Base-by-base conservation (phyloP, 345 rosid genomes). In the Heritiera littoralis region DNA sequence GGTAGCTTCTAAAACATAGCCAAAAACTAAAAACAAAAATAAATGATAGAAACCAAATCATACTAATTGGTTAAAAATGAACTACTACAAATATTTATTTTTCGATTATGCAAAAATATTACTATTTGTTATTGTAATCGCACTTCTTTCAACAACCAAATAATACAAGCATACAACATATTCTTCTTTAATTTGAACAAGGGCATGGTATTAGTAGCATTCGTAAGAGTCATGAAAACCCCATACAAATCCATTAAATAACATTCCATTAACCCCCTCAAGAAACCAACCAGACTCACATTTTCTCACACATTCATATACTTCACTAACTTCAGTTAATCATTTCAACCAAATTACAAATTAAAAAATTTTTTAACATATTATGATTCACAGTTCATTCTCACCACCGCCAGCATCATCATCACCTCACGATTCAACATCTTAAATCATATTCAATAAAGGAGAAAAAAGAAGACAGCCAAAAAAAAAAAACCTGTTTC, bases 401-500 rank as follows among this genome's bases (percentile, higher is more conserved):
- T 4, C 58, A 52, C 7, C 17, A 14, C 5, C 55, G 12, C 5
- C 46, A 38, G 3, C 69, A 65, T 20, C 72, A 10, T 67, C 32
- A 67, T 66, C 72, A n/a, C 54, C 20, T 20, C 30, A 56, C 20
- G 59, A 20, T 59, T 59, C 23, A 1, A 23, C 28, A 23, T 23
- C 28, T 23, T 23, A 23, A 23, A 23, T 23, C 28, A 23, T 23
- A 23, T 23, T 23, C 28, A 23, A 23, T 23, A 23, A 23, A 23
- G 28, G 28, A 23, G 28, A 23, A 23, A 23, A 23, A 23, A 23
- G 28, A 23, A 23, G 32, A 9, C 12, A 59, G 11, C 5, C 30
- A 66, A 74, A 20, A 15, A 74, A 20, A 15, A 74, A 6, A 0
- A 43, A 96, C 98, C 98, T 96, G 98, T 85, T 96, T 96, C 92